Evolutionary conservation across 2,329 filamentous ascomycete species (phyloP), one percentile per base, ranked within the genome.

Genomic region (Hansfordia pulvinata): DNA sequence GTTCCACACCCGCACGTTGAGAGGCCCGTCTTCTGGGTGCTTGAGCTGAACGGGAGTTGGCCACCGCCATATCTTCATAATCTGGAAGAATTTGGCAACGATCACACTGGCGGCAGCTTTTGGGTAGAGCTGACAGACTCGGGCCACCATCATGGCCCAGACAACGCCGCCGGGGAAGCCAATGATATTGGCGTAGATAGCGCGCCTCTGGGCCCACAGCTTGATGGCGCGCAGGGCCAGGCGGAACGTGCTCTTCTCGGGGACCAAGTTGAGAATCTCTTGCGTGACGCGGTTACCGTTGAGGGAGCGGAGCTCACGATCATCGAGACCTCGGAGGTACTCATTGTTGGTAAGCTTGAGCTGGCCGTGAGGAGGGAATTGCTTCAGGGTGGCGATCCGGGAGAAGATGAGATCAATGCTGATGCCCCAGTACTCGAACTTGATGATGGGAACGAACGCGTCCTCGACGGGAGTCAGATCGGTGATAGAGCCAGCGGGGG

Each of bases 161-260:
- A 90, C 90, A 20, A 98, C 86, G 54, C 90, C 90, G 41, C 90
- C 90, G 3, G 90, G 90, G 40, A 90, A 98, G 15, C 90, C 90
- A 53, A 93, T 85, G 36, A 96, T 86, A 44, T 94, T 94, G 36
- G 84, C 84, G 47, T 96, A 96, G 25, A 96, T 84, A 14, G 82
- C 90, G 34, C 88, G 80, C 27, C 77, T 74, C 46, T 93, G 83
- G 8, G 90, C 86, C 90, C 90, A 98, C 6, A 98, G 65, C 55
- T 98, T 98, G 58, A 98, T 82, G 10, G 85, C 86, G 26, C 90
- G 74, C 34, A 96, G 54, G 8, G 90, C 90, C 35, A 86, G 71
- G 35, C 84, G 78, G 53, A 98, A 98, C 4, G 85, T 84, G 40
- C 80, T 84, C 41, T 78, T 70, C 47, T 96, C 83, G 2, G 90